phyloP scores from a whole-genome alignment of 2,329 filamentous ascomycete species.

The Exophiala aquamarina region DNA sequence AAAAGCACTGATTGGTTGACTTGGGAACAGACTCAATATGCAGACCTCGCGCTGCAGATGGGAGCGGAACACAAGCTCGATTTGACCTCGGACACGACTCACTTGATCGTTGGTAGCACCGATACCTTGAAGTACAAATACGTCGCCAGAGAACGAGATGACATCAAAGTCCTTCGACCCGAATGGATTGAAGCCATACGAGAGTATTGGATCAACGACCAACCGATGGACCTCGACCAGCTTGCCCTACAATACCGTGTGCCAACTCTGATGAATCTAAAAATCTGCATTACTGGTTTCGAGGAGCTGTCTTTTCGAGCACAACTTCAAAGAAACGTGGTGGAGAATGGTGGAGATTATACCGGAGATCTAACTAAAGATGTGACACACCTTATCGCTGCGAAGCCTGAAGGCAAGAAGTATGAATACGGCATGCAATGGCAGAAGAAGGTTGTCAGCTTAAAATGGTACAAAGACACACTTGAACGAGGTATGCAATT shows the following conservation, averaged over 20 bases:
- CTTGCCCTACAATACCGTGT: slow-evolving; percentile 62
- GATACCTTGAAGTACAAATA: slow-evolving; percentile 94
- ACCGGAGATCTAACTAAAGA: slow-evolving; percentile 81
- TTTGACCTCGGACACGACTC: slow-evolving; percentile 92
- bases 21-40: slow-evolving; percentile 38
- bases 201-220: slow-evolving; percentile 75
- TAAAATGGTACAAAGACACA: slow-evolving; percentile 84
- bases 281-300: slow-evolving; percentile 70
- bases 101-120: slow-evolving; percentile 86
- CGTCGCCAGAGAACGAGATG: slow-evolving; percentile 83
- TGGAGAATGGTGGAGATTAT: slow-evolving; percentile 75
- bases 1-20: neutral
- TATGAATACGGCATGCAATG: slow-evolving; percentile 84
- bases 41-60: slow-evolving; percentile 66
- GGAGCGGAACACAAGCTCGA: slow-evolving; percentile 86
- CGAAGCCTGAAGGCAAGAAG: slow-evolving; percentile 78
- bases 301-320: slow-evolving; percentile 66
- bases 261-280: slow-evolving; percentile 52
- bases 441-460: slow-evolving; percentile 74
- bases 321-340: slow-evolving; percentile 67
- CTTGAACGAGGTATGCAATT: slow-evolving; percentile 84
- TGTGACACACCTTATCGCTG: slow-evolving; percentile 85
- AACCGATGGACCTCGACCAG: slow-evolving; percentile 68
- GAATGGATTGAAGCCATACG: slow-evolving; percentile 82
- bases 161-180: slow-evolving; percentile 79